Conservation (phyloP, 257 asterid genomes). For the Capsicum baccatum region DNA sequence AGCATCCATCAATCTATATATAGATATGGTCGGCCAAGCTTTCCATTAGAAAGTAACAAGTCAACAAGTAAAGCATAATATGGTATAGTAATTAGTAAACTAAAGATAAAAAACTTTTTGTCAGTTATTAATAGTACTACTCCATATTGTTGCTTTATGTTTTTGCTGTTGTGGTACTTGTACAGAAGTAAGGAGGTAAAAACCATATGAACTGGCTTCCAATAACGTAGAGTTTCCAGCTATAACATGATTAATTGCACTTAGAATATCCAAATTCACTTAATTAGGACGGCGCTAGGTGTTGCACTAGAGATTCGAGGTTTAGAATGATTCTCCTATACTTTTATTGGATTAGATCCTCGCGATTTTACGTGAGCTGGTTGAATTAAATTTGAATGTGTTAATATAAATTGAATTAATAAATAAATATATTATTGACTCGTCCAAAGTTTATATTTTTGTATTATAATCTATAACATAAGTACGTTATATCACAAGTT, state of each 20-base stretch:
- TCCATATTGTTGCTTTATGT: not conserved
- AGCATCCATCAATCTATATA: not conserved
- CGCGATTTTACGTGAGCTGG: not conserved
- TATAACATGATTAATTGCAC: conserved; percentile 15
- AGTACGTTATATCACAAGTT: no score
- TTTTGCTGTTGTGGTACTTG: not conserved
- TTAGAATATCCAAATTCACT: not conserved
- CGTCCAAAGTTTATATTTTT: no score
- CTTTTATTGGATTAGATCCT: not conserved
- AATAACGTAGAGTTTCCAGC: not conserved
- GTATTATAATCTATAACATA: no score
- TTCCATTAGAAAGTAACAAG: conserved; percentile 13
- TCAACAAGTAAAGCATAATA: conserved; percentile 5
- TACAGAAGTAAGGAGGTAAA: not conserved
- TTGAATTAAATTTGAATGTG: no score
- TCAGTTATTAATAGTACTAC: not conserved
- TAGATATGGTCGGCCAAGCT: not conserved
- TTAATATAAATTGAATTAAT: no score
- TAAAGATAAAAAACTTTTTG: not conserved
- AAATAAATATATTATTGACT: no score
- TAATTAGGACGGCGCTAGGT: conserved; percentile 31
- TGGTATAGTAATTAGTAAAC: not conserved
- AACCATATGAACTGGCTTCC: conserved; percentile 23
- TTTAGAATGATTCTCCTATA: conserved; percentile 1
- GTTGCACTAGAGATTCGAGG: conserved; percentile 16